Base-by-base conservation (phyloP, 257 asterid species). In the Salvia rosmarinus region DNA sequence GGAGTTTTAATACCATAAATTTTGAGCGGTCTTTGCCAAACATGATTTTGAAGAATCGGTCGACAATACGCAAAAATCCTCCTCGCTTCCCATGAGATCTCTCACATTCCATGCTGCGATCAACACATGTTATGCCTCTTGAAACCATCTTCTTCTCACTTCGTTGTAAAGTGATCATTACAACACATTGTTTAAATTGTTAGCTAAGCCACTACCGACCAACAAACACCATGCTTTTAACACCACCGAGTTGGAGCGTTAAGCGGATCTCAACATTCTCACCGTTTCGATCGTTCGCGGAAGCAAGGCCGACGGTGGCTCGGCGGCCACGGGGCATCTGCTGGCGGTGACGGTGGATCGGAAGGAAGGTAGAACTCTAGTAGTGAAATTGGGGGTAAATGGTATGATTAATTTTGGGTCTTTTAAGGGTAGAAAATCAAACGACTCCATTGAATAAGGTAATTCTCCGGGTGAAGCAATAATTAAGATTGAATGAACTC, bases 41-140 rank as follows among this genome's bases (percentile, higher is more conserved):
- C 78, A 74, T 28, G 74, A 74, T 0, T 56, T 77, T 76, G 63
- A 74, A 65, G 62, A 79, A 82, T 50, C 84, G 78, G 46, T 50
- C 32, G 2, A 0, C 21, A 13, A 12, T 21, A 25, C 30, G 5
- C 77, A n/a, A 12, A 32, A 58, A 8, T 14, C 51, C 66, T 49
- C 30, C 50, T 32, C 1, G 71, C 51, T n/a, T 71, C 30, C 11
- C 34, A 68, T 47, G 79, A 23, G 19, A 4, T 21, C 30, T 28
- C 76, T 73, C 52, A 37, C 73, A 44, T 14, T 13, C 30, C 28
- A 5, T 37, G 19, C n/a, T 14, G 63, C 75, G 10, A n/a, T 40
- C 65, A 2, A 67, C 64, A 46, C 64, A 34, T 6, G 68, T 74
- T 64, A 49, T 25, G 30, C 30, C 30, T 25, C 30, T 25, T 25